Percentiles rank a stretch among this genome's conserved stretches.
These are phyloP conservation scores for Globisporangium abappressorium DNA, from an alignment of 352 stramenopile genomes.

Conservation along the genomic window DNA sequence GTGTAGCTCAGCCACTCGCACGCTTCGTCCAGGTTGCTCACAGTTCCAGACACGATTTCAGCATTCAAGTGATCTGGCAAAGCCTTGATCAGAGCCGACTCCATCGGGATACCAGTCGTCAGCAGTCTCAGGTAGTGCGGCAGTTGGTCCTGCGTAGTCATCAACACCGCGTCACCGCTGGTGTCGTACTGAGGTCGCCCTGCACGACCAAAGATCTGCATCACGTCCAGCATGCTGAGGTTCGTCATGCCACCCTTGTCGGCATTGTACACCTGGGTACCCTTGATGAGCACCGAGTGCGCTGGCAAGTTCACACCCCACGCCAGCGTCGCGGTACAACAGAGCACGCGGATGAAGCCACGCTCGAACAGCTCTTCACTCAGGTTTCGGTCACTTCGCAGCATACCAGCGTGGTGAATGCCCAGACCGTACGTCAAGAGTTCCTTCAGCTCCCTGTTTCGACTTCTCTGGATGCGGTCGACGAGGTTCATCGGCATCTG, in stretches of 20 bases:
- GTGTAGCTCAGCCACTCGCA: constrained; percentile 98
- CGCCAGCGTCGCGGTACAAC: constrained; percentile 98
- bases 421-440: constrained; percentile 94
- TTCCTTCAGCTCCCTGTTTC: constrained; percentile 94
- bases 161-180: constrained; percentile 97
- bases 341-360: constrained; percentile 96
- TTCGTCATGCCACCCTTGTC: constrained; percentile 98
- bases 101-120: constrained; percentile 96
- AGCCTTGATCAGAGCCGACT: constrained; percentile 98
- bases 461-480: constrained; percentile 89
- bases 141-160: constrained; percentile 94
- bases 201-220: constrained; percentile 99
- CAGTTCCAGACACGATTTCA: constrained; percentile 98
- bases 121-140: constrained; percentile 95
- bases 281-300: constrained; percentile 99
- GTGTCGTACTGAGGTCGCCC: constrained; percentile 99
- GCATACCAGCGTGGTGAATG: constrained; percentile 99
- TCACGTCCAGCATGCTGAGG: constrained; percentile 99
- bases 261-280: constrained; percentile 99
- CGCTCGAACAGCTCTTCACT: constrained; percentile 97
- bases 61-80: constrained; percentile 99
- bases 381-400: constrained; percentile 92
- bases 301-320: constrained; percentile 99
- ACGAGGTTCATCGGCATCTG: constrained; percentile 49
- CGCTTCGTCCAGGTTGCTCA: constrained; percentile 96